Evolutionary conservation across 2,329 filamentous ascomycete species (phyloP).

Genomic region (Cytospora mali): DNA sequence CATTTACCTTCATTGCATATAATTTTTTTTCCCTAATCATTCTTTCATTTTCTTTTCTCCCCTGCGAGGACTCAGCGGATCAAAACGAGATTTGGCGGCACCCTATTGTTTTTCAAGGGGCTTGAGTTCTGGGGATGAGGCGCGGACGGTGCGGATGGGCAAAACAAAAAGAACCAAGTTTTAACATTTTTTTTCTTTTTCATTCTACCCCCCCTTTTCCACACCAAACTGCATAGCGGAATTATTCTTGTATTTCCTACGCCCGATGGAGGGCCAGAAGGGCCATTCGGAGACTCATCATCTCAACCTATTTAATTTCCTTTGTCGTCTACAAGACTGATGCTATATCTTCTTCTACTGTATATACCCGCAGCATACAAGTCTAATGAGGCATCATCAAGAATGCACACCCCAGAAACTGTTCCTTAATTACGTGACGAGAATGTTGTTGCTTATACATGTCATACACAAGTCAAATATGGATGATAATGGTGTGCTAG

Average conservation of each 20-base stretch:
- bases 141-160: neutral
- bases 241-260: neutral
- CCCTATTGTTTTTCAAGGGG: neutral
- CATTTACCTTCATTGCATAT: constrained; percentile 21
- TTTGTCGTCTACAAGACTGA: constrained; percentile 11
- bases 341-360: constrained; percentile 10
- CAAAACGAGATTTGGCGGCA: neutral
- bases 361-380: constrained; percentile 21
- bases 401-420: neutral
- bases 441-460: neutral
- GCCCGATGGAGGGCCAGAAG: neutral
- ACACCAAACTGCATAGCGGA: constrained; percentile 23
- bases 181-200: neutral
- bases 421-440: neutral
- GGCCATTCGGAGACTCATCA: neutral
- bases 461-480: neutral
- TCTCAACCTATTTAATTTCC: neutral
- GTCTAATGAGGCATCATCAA: constrained; percentile 17
- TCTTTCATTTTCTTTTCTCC: neutral
- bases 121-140: neutral
- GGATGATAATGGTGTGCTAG: neutral
- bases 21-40: neutral
- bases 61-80: neutral
- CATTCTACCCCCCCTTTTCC: neutral
- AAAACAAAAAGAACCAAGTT: neutral